Evolutionary conservation across 176 grass and related monocot species (phyloP).

Genomic region (Triticum urartu): DNA sequence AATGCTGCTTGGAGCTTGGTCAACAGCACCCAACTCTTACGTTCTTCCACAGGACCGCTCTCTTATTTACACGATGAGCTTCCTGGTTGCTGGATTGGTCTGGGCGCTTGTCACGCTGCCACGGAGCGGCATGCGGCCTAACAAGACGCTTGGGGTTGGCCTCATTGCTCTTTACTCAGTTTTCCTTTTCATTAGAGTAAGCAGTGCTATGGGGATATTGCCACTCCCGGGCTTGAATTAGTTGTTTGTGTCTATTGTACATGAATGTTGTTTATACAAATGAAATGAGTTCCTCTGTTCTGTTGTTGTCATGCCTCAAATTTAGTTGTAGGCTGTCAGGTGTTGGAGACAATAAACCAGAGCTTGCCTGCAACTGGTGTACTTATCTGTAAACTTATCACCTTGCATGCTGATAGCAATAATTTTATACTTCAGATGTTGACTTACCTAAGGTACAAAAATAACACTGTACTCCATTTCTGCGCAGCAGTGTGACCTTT

Average conservation of each 20-base stretch:
- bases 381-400: background rate
- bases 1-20: conserved; percentile 90
- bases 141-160: conserved; percentile 74
- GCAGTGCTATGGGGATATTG: conserved; percentile 73
- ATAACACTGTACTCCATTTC: background rate
- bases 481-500: background rate
- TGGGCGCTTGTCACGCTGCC: conserved; percentile 79
- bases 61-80: conserved; percentile 83
- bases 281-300: conserved; percentile 22
- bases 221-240: conserved; percentile 64
- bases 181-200: conserved; percentile 78
- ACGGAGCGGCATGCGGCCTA: conserved; percentile 74
- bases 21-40: conserved; percentile 56
- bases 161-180: conserved; percentile 77
- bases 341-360: background rate
- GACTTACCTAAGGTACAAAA: background rate
- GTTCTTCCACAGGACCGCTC: conserved; percentile 70
- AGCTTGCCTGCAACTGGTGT: background rate
- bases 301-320: conserved; percentile 5
- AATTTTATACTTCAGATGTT: background rate
- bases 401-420: background rate
- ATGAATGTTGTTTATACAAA: conserved; percentile 26
- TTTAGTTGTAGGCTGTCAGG: background rate
- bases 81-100: conserved; percentile 79
- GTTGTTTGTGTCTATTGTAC: conserved; percentile 34